Conservation (phyloP, 345 rosid species). For the Clarkia xantiana region DNA sequence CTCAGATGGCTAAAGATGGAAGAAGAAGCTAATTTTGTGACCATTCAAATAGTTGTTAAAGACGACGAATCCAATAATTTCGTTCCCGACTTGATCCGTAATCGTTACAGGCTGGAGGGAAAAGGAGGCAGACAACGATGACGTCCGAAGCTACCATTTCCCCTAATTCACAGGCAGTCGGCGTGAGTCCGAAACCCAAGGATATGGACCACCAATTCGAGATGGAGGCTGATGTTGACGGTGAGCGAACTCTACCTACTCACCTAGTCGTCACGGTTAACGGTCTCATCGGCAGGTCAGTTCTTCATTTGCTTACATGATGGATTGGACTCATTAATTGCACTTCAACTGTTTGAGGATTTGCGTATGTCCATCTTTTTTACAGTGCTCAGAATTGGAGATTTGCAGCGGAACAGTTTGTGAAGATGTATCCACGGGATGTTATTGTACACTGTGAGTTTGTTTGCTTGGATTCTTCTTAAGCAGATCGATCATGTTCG, state of each 20-base stretch:
- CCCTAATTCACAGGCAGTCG: too few relatives aligned
- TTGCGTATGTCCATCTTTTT: neutral
- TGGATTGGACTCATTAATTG: neutral
- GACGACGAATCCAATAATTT: neutral
- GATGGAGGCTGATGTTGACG: constrained; percentile 26
- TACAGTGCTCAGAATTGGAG: constrained; percentile 62
- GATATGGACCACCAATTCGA: constrained; percentile 30
- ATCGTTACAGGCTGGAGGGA: neutral
- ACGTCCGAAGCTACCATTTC: too few relatives aligned
- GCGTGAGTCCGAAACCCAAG: too few relatives aligned
- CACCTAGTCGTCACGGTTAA: constrained; percentile 78
- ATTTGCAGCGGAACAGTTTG: constrained; percentile 62
- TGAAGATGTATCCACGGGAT: constrained; percentile 43
- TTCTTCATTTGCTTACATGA: neutral
- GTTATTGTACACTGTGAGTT: constrained; percentile 61
- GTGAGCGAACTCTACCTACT: constrained; percentile 28
- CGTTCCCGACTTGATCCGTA: neutral
- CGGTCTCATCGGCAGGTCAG: constrained; percentile 76
- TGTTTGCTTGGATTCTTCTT: neutral
- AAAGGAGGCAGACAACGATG: neutral
- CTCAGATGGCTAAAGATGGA: neutral
- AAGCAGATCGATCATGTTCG: too few relatives aligned
- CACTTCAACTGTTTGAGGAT: neutral
- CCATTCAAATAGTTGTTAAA: neutral
- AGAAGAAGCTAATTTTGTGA: neutral